phyloP scores from a whole-genome alignment of 768 basidiomycete genomes.

The Termitomyces sp. region DNA sequence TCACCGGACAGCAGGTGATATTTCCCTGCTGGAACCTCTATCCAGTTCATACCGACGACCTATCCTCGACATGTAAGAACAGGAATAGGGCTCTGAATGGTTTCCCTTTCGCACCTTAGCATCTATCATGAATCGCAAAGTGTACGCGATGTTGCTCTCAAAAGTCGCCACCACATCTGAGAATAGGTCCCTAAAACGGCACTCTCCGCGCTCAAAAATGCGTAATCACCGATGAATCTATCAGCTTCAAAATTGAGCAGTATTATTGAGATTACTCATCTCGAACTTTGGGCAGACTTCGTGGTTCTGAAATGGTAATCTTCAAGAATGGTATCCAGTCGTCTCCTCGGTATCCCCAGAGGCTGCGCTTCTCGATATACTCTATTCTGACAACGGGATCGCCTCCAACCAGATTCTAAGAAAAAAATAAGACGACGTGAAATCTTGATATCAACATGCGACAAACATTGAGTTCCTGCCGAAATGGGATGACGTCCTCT shows the following conservation, averaged over 20 bases:
- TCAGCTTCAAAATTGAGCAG: background rate
- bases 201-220: constrained; percentile 71
- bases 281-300: constrained; percentile 80
- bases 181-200: constrained; percentile 58
- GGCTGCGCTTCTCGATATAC: constrained; percentile 57
- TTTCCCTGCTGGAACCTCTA: constrained; percentile 81
- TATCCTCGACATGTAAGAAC: constrained; percentile 21
- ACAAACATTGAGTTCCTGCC: constrained; percentile 70
- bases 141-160: constrained; percentile 92
- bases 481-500: constrained; percentile 62
- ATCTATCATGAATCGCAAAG: constrained; percentile 96
- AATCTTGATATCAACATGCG: background rate
- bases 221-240: constrained; percentile 32
- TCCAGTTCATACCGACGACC: constrained; percentile 99
- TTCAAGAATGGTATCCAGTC: constrained; percentile 78
- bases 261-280: constrained; percentile 51
- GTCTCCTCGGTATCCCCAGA: constrained; percentile 91
- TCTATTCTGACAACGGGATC: constrained; percentile 46
- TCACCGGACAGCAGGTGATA: constrained; percentile 59
- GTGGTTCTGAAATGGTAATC: constrained; percentile 69
- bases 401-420: constrained; percentile 26
- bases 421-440: background rate
- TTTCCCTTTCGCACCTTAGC: constrained; percentile 54
- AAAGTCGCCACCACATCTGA: constrained; percentile 58
- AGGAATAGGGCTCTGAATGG: background rate